phyloP scores from a whole-genome alignment of 441 rosid species.

The Kokia cookei region DNA sequence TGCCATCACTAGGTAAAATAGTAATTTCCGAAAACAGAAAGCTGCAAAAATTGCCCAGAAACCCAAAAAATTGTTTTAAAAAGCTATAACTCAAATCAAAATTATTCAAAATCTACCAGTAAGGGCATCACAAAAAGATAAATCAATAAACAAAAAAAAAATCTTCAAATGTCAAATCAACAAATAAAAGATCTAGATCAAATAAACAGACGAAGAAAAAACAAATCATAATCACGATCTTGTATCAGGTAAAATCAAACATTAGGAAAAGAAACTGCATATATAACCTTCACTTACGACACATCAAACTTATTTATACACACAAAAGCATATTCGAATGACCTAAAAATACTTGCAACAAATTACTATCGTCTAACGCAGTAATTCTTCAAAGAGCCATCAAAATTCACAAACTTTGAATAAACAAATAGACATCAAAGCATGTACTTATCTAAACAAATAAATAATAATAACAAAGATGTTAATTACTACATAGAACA shows the following conservation, averaged over 20 bases:
- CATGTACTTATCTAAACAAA: background rate
- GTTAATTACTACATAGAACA: background rate
- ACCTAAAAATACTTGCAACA: background rate
- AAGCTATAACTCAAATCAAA: background rate
- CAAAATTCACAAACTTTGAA: background rate
- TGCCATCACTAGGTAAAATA: slow-evolving; percentile 30
- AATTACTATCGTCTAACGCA: background rate
- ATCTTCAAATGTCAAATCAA: background rate
- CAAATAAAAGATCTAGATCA: background rate
- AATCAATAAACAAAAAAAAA: background rate
- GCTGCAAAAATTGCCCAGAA: background rate
- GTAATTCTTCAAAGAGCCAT: background rate
- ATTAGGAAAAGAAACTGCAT: background rate
- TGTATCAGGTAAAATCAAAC: background rate
- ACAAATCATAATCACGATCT: background rate
- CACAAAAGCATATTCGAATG: background rate
- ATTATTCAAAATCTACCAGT: background rate
- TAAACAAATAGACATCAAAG: background rate
- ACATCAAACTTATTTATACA: background rate
- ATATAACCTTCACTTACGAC: background rate
- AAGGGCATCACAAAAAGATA: background rate
- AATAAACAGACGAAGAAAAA: background rate
- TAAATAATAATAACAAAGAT: background rate
- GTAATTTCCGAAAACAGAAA: background rate
- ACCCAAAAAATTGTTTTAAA: background rate